Conservation (phyloP, 2,329 filamentous ascomycete genomes). For the Grosmannia serpens region DNA sequence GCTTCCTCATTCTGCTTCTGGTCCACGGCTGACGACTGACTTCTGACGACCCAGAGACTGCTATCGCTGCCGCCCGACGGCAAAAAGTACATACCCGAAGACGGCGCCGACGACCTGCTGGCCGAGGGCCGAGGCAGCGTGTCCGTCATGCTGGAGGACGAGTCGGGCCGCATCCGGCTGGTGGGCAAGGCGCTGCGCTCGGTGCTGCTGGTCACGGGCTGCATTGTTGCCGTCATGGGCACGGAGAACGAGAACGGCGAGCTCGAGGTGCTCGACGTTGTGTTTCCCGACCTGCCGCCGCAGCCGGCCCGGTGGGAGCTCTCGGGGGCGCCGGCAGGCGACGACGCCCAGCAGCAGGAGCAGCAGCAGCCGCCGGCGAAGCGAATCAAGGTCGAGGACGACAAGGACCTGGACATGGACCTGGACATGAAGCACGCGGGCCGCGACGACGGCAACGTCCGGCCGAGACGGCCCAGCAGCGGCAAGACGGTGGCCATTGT, state of each 20-base stretch:
- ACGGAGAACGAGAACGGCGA: slow-evolving; percentile 88
- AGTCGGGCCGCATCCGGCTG: slow-evolving; percentile 77
- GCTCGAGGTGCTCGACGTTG: slow-evolving; percentile 83
- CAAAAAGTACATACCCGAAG: slow-evolving; percentile 61
- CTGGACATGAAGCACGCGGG: slow-evolving; percentile 16
- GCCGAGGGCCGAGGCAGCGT: slow-evolving; percentile 13
- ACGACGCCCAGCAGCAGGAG: slow-evolving; percentile 8
- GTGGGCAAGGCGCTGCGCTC: slow-evolving; percentile 58
- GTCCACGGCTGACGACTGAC: slow-evolving; percentile 41
- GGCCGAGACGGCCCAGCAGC: slow-evolving; percentile 12
- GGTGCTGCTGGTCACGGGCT: slow-evolving; percentile 76
- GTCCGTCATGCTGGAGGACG: slow-evolving; percentile 75
- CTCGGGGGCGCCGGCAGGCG: slow-evolving; percentile 30
- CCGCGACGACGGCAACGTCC: slow-evolving; percentile 38
- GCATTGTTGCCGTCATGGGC: slow-evolving; percentile 86
- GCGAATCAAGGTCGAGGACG: slow-evolving; percentile 27
- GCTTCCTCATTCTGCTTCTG: not conserved
- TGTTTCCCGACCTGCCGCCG: slow-evolving; percentile 73
- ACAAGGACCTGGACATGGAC: slow-evolving; percentile 24
- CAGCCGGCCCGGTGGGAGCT: slow-evolving; percentile 74
- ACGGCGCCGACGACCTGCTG: slow-evolving; percentile 42
- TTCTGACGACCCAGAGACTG: slow-evolving; percentile 3
- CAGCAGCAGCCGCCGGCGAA: slow-evolving; percentile 14
- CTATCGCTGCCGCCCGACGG: slow-evolving; percentile 47
- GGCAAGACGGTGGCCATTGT: slow-evolving; percentile 65